Evolutionary conservation across 371 early-diverging fungal species (phyloP).

Genomic region (Mucor irregularis): DNA sequence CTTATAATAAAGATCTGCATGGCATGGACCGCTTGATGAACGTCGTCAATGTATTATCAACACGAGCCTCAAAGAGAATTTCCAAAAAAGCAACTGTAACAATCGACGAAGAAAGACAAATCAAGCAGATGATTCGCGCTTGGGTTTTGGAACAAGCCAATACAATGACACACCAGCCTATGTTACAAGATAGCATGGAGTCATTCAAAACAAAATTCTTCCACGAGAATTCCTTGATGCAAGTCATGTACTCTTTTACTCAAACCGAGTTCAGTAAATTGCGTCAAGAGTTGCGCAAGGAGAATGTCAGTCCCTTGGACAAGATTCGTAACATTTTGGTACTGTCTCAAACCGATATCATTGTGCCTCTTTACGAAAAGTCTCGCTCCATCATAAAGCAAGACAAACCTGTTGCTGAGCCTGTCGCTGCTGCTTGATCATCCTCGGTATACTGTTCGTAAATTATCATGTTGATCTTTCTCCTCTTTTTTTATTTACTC

Average conservation of each 20-base stretch:
- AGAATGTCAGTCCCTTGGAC: slow-evolving; percentile 19
- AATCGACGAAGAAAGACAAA: slow-evolving; percentile 16
- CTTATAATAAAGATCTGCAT: background rate
- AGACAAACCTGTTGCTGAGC: background rate
- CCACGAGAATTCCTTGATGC: background rate
- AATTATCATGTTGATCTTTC: background rate
- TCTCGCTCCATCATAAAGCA: slow-evolving; percentile 3
- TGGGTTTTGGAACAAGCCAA: slow-evolving; percentile 17
- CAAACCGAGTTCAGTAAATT: slow-evolving; percentile 23
- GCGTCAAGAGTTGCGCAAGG: slow-evolving; percentile 19
- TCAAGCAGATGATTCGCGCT: slow-evolving; percentile 8
- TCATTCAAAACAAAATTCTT: slow-evolving; percentile 3
- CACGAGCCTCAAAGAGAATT: slow-evolving; percentile 14
- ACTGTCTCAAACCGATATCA: slow-evolving; percentile 23
- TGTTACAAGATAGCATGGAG: slow-evolving; percentile 4
- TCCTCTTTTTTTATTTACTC: background rate
- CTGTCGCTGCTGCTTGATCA: too few species aligned
- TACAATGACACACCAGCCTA: slow-evolving; percentile 9
- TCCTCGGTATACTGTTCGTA: too few species aligned
- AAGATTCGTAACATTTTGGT: slow-evolving; percentile 18
- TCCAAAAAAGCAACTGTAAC: slow-evolving; percentile 7
- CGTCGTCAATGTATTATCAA: slow-evolving; percentile 7
- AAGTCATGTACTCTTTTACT: slow-evolving; percentile 18
- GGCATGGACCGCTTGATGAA: slow-evolving; percentile 9
- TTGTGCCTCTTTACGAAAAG: slow-evolving; percentile 16